Conservation (phyloP, 805 yeast genomes). For the Candida tallmaniae region DNA sequence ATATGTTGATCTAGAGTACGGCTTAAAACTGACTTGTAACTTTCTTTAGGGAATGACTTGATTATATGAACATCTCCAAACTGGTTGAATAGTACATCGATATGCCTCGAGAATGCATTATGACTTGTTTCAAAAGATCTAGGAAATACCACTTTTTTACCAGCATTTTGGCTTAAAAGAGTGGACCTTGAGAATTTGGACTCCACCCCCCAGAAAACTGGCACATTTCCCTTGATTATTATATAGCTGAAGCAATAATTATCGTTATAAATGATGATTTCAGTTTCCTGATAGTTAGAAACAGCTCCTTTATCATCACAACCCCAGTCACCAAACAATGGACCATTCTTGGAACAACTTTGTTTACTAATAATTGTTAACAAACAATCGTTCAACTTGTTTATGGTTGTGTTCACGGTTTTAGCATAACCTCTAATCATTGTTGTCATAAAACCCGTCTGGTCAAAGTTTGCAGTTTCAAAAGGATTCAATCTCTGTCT, state of each 20-base stretch:
- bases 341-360: constrained; percentile 43
- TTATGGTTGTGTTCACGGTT: constrained; percentile 31
- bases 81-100: constrained; percentile 43
- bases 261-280: constrained; percentile 41
- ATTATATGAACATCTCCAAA: constrained; percentile 48
- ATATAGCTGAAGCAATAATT: constrained; percentile 41
- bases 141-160: constrained; percentile 43
- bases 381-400: constrained; percentile 30
- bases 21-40: constrained; percentile 45
- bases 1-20: constrained; percentile 32
- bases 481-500: constrained; percentile 36
- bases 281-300: constrained; percentile 50
- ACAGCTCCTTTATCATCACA: constrained; percentile 54
- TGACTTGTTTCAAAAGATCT: constrained; percentile 51
- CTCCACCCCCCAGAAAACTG: constrained; percentile 51
- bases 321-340: constrained; percentile 54
- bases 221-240: constrained; percentile 50
- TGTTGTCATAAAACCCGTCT: constrained; percentile 43
- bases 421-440: constrained; percentile 51
- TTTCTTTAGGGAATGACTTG: constrained; percentile 43
- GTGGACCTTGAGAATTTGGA: constrained; percentile 33
- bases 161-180: constrained; percentile 28
- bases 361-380: constrained; percentile 51
- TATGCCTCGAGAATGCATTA: constrained; percentile 48
- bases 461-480: constrained; percentile 42